Evolutionary conservation across 2,329 filamentous ascomycete genomes (phyloP), one percentile per base, ranked within the genome.

Genomic region (Parasarocladium wereldwijsianum): DNA sequence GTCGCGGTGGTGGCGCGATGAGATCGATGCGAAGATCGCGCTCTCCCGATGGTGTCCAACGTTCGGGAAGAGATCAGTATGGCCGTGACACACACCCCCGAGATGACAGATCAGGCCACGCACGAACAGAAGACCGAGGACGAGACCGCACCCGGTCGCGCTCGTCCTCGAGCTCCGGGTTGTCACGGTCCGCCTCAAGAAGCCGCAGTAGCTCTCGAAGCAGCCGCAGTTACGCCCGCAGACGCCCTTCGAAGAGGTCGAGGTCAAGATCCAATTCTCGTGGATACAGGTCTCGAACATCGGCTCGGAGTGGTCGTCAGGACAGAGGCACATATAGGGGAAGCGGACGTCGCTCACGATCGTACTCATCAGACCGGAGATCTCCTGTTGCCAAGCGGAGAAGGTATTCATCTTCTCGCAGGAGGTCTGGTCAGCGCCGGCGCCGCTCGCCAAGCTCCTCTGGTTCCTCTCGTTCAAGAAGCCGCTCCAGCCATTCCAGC

Each of bases 11-110:
- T 4, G 27, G 28, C 14, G 28, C 19, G 4, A 30, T 30, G 28
- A 15, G 28, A 9, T 17, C 28, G 17, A 19, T 19, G 4, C 28
- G 19, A 17, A 54, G 64, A 32, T 66, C 64, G 3, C 53, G 57
- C 5, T 66, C 68, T 2, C 64, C 64, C 7, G 55, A 55, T 5
- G 51, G 57, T 6, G 55, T 59, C 32, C 49, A 51, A 19, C 54
- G 58, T 17, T 58, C 58, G 26, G 45, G 55, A 12, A 49, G 62
- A 36, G 57, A 62, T 12, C 49, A 52, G 8, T 62, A 56, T 28
- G 54, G 52, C 8, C 57, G 66, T 27, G 66, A 73, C 37, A 60
- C 60, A 35, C 68, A 74, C 35, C 55, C 67, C 20, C 68, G 28
- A 16, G 28, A 58, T 26, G 52, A 52, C n/a, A 49, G 48, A 6